Percentiles rank a stretch among this genome's conserved stretches.
These are phyloP conservation scores for Cicer arietinum DNA, from an alignment of 306 rosid genomes.

Conservation along the genomic window DNA sequence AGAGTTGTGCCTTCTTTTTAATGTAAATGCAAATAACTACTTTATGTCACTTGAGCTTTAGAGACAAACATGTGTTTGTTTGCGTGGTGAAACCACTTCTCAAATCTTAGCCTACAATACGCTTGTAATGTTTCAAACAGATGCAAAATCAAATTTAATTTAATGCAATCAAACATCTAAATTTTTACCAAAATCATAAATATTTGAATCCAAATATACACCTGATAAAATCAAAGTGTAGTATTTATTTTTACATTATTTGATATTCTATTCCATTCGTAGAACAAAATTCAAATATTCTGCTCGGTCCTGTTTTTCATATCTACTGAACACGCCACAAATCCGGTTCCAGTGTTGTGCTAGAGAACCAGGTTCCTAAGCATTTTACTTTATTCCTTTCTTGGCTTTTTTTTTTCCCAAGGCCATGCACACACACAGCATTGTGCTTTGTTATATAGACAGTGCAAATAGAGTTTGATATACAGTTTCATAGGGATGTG, in stretches of 20 bases:
- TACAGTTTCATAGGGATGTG: background rate
- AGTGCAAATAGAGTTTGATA: background rate
- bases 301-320: background rate
- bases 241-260: background rate
- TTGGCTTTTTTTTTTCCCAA: background rate
- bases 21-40: background rate
- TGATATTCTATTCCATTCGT: background rate
- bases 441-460: conserved; percentile 36
- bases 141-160: too few species aligned
- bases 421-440: background rate
- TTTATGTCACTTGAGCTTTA: background rate
- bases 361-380: conserved; percentile 44
- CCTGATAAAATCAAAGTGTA: background rate
- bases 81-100: background rate
- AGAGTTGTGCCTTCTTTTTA: conserved; percentile 2
- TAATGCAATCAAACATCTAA: background rate
- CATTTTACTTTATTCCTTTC: conserved; percentile 46
- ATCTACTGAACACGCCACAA: conserved; percentile 31
- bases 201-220: background rate
- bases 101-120: too few species aligned
- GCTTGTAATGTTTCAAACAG: too few species aligned
- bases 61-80: background rate
- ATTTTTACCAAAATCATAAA: background rate
- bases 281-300: conserved; percentile 12
- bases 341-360: conserved; percentile 38